These are phyloP conservation scores for Amaranthus hypochondriacus DNA, from an alignment of 148 eudicot species.

Conservation along the genomic window DNA sequence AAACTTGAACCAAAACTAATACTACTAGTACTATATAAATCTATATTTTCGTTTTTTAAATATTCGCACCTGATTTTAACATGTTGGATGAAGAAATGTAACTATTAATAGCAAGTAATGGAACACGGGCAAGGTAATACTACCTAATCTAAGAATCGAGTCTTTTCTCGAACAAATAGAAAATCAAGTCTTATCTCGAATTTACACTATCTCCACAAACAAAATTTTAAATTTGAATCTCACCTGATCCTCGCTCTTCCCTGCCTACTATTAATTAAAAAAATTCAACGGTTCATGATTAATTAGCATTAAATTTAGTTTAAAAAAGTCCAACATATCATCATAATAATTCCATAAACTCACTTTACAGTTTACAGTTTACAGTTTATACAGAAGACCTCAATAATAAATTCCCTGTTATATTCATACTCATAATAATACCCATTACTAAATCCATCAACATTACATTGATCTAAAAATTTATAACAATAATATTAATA, in stretches of 20 bases:
- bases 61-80: background rate
- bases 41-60: background rate
- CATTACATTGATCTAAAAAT: constrained; percentile 11
- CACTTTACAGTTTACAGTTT: constrained; percentile 21
- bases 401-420: background rate
- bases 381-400: background rate
- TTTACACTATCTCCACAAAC: too few species aligned
- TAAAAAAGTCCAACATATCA: constrained; percentile 9
- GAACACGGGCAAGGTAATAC: too few species aligned
- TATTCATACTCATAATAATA: too few species aligned
- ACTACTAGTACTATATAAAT: background rate
- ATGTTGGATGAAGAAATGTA: too few species aligned
- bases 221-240: too few species aligned
- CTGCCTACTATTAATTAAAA: background rate
- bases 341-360: constrained; percentile 32
- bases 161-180: too few species aligned
- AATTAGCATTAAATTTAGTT: background rate
- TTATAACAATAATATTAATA: background rate
- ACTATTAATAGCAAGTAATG: too few species aligned
- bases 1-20: background rate
- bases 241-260: too few species aligned
- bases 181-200: too few species aligned
- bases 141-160: too few species aligned
- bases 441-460: background rate
- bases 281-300: constrained; percentile 4